These are phyloP conservation scores for Magnaporthiopsis rhizophila DNA, from an alignment of 2,329 filamentous ascomycete genomes.

Conservation along the genomic window DNA sequence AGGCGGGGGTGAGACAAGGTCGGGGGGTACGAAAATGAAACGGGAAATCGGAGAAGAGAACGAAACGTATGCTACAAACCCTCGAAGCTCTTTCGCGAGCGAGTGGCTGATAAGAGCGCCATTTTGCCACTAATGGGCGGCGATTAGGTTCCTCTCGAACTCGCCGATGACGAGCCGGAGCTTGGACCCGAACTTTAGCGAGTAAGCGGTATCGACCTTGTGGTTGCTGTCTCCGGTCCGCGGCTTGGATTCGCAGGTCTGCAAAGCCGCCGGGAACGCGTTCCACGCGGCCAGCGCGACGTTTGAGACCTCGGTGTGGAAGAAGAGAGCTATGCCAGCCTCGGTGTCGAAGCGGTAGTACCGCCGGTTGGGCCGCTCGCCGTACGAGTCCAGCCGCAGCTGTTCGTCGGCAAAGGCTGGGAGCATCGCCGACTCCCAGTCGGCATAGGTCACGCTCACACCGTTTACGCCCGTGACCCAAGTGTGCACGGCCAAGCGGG, in stretches of 20 bases:
- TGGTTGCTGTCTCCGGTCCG: no score
- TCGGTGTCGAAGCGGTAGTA: slow-evolving; percentile 5
- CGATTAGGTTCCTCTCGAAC: slow-evolving; percentile 7
- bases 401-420: slow-evolving; percentile 7
- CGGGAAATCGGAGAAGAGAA: no score
- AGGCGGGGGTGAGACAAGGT: no score
- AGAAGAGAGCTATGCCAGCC: slow-evolving; percentile 4
- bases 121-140: background rate
- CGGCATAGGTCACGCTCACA: no score
- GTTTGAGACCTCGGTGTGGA: slow-evolving; percentile 9
- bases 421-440: background rate
- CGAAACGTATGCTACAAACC: no score
- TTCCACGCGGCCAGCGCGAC: slow-evolving; percentile 5
- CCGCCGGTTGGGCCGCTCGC: background rate
- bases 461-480: no score
- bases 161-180: slow-evolving; percentile 5
- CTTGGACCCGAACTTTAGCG: background rate
- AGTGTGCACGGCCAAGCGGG: no score
- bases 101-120: no score
- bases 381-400: slow-evolving; percentile 3
- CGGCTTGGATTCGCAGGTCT: background rate
- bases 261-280: background rate
- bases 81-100: no score
- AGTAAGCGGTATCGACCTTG: no score
- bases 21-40: no score